These are phyloP conservation scores for Cordyceps militaris DNA, from an alignment of 2,329 filamentous ascomycete species.

Conservation along the genomic window DNA sequence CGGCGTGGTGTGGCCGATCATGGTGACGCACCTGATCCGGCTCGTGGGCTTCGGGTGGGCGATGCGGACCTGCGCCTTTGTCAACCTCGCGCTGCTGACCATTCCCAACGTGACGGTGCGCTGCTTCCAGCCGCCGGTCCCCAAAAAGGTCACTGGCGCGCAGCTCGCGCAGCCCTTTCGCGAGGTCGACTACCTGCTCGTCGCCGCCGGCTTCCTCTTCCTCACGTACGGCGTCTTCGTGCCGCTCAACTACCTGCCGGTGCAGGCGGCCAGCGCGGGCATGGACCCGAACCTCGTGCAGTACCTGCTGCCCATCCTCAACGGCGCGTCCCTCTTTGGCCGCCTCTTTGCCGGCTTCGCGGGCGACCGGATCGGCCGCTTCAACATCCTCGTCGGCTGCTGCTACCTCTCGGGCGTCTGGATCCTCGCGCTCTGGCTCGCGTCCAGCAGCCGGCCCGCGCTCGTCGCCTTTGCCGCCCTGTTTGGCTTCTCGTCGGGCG, in stretches of 20 bases:
- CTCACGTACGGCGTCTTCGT: constrained; percentile 28
- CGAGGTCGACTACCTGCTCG: constrained; percentile 23
- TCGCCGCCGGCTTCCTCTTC: constrained; percentile 22
- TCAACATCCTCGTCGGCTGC: constrained; percentile 33
- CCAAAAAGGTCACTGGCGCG: constrained; percentile 20
- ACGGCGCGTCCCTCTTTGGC: constrained; percentile 20
- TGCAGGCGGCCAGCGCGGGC: constrained; percentile 18
- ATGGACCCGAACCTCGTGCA: constrained; percentile 16
- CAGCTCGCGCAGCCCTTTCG: constrained; percentile 24
- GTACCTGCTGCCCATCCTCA: constrained; percentile 22
- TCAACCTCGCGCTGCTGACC: constrained; percentile 28
- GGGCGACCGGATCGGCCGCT: constrained; percentile 22
- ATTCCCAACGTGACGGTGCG: constrained; percentile 26
- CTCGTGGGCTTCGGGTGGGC: constrained; percentile 33
- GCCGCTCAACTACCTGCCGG: constrained; percentile 24
- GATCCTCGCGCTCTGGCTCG: constrained; percentile 32
- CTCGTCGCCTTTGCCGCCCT: constrained; percentile 26
- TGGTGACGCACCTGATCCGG: constrained; percentile 29
- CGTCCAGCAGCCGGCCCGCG: constrained; percentile 20
- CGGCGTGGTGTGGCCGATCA: constrained; percentile 35
- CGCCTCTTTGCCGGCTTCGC: constrained; percentile 18
- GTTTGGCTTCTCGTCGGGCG: constrained; percentile 31
- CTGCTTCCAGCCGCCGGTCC: constrained; percentile 15
- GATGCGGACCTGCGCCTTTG: constrained; percentile 31
- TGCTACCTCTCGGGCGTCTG: constrained; percentile 30